Evolutionary conservation across 768 basidiomycete species (phyloP).

Genomic region (Rubroboletus satanas): DNA sequence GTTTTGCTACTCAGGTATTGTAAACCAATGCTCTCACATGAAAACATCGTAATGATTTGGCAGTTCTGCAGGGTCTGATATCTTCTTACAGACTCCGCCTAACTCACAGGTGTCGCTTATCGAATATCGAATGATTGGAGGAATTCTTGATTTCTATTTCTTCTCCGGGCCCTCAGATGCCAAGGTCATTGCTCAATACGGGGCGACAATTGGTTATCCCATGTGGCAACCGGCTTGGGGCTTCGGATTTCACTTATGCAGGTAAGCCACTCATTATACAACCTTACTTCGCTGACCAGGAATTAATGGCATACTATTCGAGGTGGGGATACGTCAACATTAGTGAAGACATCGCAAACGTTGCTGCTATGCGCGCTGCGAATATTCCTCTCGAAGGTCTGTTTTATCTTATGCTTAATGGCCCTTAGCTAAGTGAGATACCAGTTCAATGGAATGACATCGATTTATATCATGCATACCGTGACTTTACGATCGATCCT

Average conservation of each 20-base stretch:
- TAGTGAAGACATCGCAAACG: slow-evolving; percentile 52
- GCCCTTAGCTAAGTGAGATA: neutral
- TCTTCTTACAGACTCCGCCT: slow-evolving; percentile 60
- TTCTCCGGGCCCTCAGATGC: slow-evolving; percentile 52
- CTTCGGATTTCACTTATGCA: slow-evolving; percentile 76
- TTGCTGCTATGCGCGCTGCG: slow-evolving; percentile 58
- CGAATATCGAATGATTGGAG: slow-evolving; percentile 71
- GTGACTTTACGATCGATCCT: slow-evolving; percentile 70
- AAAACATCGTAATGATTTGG: slow-evolving; percentile 5
- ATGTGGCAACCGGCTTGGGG: slow-evolving; percentile 73
- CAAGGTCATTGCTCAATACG: slow-evolving; percentile 69
- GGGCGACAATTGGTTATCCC: slow-evolving; percentile 60
- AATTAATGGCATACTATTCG: neutral
- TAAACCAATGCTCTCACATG: neutral
- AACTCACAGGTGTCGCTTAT: slow-evolving; percentile 55
- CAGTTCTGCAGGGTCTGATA: slow-evolving; percentile 68
- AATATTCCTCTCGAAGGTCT: slow-evolving; percentile 74
- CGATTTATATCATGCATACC: slow-evolving; percentile 63
- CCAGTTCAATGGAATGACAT: slow-evolving; percentile 78
- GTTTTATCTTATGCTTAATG: neutral
- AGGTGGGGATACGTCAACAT: slow-evolving; percentile 50
- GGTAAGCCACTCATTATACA: slow-evolving; percentile 30
- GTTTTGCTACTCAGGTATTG: slow-evolving; percentile 66
- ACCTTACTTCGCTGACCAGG: neutral
- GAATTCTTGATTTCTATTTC: slow-evolving; percentile 76